These are phyloP conservation scores for Fusarium azukiicola DNA, from an alignment of 2,329 filamentous ascomycete species.

Conservation along the genomic window DNA sequence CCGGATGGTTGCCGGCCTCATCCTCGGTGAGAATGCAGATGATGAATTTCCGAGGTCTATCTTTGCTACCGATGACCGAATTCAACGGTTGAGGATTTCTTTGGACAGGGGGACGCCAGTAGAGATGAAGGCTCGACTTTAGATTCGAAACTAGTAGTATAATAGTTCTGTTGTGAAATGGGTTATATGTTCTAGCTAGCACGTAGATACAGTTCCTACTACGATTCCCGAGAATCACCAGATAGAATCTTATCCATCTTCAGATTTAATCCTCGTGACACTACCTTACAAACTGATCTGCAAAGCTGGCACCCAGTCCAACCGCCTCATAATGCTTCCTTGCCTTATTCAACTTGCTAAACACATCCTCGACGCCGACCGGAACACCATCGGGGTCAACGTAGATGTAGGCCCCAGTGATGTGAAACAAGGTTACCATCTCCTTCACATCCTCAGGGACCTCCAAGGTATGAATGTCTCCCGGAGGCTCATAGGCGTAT, in stretches of 20 bases:
- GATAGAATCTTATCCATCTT: neutral
- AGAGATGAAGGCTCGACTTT: neutral
- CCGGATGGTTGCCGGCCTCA: neutral
- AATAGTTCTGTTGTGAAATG: no score
- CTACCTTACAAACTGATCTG: neutral
- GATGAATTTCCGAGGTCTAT: neutral
- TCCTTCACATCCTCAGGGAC: neutral
- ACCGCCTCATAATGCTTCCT: neutral
- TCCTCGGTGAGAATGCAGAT: neutral
- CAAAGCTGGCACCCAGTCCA: neutral
- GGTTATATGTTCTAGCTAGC: no score
- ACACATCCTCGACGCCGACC: neutral
- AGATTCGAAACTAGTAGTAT: neutral
- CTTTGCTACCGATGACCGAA: neutral
- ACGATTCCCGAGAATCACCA: no score
- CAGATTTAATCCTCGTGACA: no score
- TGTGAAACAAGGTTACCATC: neutral
- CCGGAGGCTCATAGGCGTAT: constrained; percentile 60
- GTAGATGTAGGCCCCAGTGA: neutral
- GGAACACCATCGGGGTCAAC: neutral
- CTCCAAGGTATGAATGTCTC: constrained; percentile 58
- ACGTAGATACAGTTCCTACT: no score
- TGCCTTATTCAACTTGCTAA: neutral
- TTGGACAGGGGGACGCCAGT: neutral
- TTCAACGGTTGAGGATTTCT: neutral